Evolutionary conservation across 108 stramenopile species (phyloP).

Genomic region (Chaetoceros muelleri): DNA sequence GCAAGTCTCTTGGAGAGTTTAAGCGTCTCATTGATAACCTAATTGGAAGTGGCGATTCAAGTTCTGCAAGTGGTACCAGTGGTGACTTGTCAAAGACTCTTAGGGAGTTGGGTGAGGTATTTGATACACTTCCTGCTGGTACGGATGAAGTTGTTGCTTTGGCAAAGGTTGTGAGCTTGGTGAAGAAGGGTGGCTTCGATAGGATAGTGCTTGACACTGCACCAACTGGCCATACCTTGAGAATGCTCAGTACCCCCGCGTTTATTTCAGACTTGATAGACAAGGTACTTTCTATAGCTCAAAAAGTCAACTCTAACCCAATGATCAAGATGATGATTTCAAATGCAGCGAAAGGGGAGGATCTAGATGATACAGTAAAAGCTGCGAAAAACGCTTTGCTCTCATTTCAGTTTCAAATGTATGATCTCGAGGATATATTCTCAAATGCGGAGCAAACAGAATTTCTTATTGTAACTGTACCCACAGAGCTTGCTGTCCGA

Average conservation of each 20-base stretch:
- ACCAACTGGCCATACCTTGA: conserved; percentile 92
- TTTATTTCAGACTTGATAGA: conserved; percentile 80
- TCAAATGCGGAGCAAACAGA: conserved; percentile 71
- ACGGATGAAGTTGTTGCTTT: conserved; percentile 89
- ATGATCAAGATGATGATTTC: conserved; percentile 49
- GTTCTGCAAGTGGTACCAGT: conserved; percentile 9
- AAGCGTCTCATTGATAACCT: conserved; percentile 62
- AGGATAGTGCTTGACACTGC: conserved; percentile 92
- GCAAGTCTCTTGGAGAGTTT: conserved; percentile 57
- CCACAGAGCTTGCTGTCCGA: conserved; percentile 77
- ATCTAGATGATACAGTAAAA: conserved; percentile 50
- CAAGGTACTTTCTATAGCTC: conserved; percentile 43
- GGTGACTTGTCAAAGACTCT: conserved; percentile 46
- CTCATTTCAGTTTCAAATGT: conserved; percentile 81
- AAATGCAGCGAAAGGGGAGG: conserved; percentile 27
- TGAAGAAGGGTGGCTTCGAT: conserved; percentile 78
- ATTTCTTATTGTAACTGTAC: conserved; percentile 86
- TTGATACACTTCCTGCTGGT: conserved; percentile 87
- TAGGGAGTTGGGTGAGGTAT: conserved; percentile 56
- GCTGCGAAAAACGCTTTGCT: conserved; percentile 61
- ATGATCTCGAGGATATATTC: conserved; percentile 83
- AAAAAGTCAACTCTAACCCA: conserved; percentile 63
- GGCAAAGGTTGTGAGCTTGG: conserved; percentile 79
- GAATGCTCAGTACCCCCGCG: conserved; percentile 79
- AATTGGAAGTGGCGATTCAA: conserved; percentile 33